A percentile compares a stretch with the other conserved stretches of the same genome.
These are phyloP conservation scores for Sungouiozyma ichnusensis DNA, from an alignment of 805 yeast genomes.

Conservation along the genomic window DNA sequence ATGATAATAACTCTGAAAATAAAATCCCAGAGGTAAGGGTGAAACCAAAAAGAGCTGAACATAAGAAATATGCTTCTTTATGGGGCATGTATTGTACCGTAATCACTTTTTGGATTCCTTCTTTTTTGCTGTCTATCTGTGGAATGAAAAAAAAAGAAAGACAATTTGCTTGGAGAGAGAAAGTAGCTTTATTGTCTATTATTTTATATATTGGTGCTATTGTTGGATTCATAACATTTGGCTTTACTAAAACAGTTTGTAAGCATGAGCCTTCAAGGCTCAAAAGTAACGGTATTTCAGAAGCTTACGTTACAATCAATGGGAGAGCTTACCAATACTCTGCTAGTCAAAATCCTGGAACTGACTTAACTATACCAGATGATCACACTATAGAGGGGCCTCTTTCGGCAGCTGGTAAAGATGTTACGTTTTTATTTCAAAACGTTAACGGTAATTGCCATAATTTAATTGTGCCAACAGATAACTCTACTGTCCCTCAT, in stretches of 20 bases:
- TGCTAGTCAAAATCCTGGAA: constrained; percentile 59
- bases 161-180: constrained; percentile 96
- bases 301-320: constrained; percentile 41
- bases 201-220: constrained; percentile 64
- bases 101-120: constrained; percentile 89
- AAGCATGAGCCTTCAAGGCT: constrained; percentile 24
- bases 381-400: constrained; percentile 67
- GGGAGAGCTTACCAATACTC: constrained; percentile 74
- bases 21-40: constrained; percentile 2
- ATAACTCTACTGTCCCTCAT: constrained; percentile 61
- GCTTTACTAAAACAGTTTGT: constrained; percentile 80
- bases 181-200: constrained; percentile 71
- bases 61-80: constrained; percentile 4
- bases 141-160: constrained; percentile 74
- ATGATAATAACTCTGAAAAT: constrained; percentile 1
- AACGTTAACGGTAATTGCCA: constrained; percentile 89
- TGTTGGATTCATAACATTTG: constrained; percentile 83
- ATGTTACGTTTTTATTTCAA: constrained; percentile 76
- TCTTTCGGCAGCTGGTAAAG: constrained; percentile 75
- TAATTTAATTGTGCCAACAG: constrained; percentile 61
- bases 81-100: constrained; percentile 78
- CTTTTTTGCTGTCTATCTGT: constrained; percentile 44
- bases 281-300: constrained; percentile 1
- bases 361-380: constrained; percentile 61
- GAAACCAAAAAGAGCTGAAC: constrained; percentile 4